Evolutionary conservation across 2,329 filamentous ascomycete species (phyloP), one percentile per base, ranked within the genome.

Genomic region (Sphaerulina musiva): DNA sequence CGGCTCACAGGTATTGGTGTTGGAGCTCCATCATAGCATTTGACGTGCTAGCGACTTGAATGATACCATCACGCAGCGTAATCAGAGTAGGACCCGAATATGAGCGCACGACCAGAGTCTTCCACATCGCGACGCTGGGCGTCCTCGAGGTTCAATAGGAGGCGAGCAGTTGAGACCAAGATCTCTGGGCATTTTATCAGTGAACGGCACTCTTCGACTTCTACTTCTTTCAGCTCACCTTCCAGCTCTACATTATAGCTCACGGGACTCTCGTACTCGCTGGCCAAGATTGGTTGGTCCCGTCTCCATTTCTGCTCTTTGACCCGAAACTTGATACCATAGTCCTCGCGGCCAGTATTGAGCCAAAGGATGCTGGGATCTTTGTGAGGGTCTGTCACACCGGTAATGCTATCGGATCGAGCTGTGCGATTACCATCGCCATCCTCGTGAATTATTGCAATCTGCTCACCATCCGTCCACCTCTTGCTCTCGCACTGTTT

Each of bases 181-280:
- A 90, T 70, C 72, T 89, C 86, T 87, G 63, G 3, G 23, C 6
- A 3, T 11, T 10, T 23, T 9, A 46, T 65, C 47, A 65, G 59
- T 48, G 11, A n/a, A 1, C 20, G n/a, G 38, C 14, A 14, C 7
- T 8, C 8, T 9, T 39, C 26, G 6, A 34, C 26, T n/a, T 23
- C 20, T 34, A n/a, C 14, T 42, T 12, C 6, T 10, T 6, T 36
- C 26, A 9, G 29, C 56, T 43, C 41, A 89, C 87, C 84, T 79
- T 87, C 77, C 64, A 88, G 87, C 53, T 86, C 80, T 29, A 93
- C 73, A 42, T 79, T 79, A 66, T 89, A 93, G 51, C 77, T 82
- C 8, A 87, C 81, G 3, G 84, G 77, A n/a, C 79, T 70, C 44
- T 89, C 83, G 51, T 88, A 82, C 48, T 71, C 72, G 1, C 75